Base-by-base conservation (phyloP, 306 rosid genomes). In the Quercus parvula region DNA sequence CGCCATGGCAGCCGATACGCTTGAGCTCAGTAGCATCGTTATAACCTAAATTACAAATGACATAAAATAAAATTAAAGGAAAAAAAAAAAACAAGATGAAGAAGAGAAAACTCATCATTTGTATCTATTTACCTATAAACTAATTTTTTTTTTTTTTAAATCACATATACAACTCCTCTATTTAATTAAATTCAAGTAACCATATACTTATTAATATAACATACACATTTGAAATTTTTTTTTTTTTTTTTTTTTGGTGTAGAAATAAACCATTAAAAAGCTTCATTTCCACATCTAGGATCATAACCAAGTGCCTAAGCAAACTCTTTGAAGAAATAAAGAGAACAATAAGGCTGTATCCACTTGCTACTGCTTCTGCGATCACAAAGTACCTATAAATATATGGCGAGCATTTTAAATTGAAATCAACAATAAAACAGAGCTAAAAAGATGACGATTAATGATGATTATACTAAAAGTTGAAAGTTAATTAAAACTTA, bases 1-100 rank as follows among this genome's bases (percentile, higher is more conserved):
- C 13, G 88, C 85, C 73, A 87, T 4, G 15, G 93, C 89, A 25
- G 91, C 86, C 58, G 93, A 89, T 20, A 87, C 38, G 69, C 93
- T 77, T 24, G 93, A 89, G 68, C 77, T 62, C 25, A 89, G 84
- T 49, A 87, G 22, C 88, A 75, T 56, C 46, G 85, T 78, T 11
- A 82, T 77, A 66, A 85, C 85, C 93, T 85, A 25, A 64, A 30
- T 12, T 63, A 3, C n/a, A 13, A 25, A 28, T 5, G 2, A 15
- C 1, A 38, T 0, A 46, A 15, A 19, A 15, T 6, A 6, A 9
- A 4, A 35, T 6, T 35, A 35, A 38, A 38, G 1, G 1, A 38
- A 38, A 41, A 33, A 30, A 33, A 30, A 38, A 41, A 41, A 38
- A 8, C 46, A 33, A 14, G 18, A n/a, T 2, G 30, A 63, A 20